A percentile compares a stretch with the other conserved stretches of the same genome.
Conservation (phyloP, 75 land plant species). For the Adiantum capillusveneris region DNA sequence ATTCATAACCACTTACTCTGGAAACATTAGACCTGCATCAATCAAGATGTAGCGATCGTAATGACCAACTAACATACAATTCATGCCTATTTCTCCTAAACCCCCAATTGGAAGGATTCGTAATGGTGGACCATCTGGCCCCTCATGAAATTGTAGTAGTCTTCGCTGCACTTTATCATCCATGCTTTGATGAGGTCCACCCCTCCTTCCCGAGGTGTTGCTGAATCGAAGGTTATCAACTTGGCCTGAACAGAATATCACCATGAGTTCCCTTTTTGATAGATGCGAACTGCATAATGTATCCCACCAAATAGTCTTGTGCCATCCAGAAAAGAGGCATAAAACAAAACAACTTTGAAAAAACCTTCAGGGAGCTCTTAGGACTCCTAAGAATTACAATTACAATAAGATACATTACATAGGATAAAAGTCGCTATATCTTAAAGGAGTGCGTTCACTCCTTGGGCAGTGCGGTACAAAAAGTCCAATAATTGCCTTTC, state of each 20-base stretch:
- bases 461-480: too few relatives aligned
- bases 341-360: too few relatives aligned
- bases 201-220: conserved; percentile 38
- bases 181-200: conserved; percentile 72
- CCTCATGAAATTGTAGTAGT: conserved; percentile 90
- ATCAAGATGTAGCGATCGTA: conserved; percentile 96
- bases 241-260: background rate
- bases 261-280: too few relatives aligned
- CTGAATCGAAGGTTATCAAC: conserved; percentile 12
- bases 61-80: conserved; percentile 99
- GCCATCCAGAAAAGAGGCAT: too few relatives aligned
- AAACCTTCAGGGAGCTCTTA: too few relatives aligned
- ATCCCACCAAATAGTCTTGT: too few relatives aligned
- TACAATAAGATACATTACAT: too few relatives aligned
- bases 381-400: too few relatives aligned
- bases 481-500: too few relatives aligned
- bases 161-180: conserved; percentile 88
- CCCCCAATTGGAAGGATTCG: conserved; percentile 98
- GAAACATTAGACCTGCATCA: conserved; percentile 99
- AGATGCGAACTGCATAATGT: too few relatives aligned
- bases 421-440: too few relatives aligned
- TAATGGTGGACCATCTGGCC: conserved; percentile 83
- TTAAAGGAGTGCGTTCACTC: too few relatives aligned
- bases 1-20: conserved; percentile 64
- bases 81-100: conserved; percentile 99